Base-by-base conservation (phyloP, 495 filamentous ascomycete genomes). In the Hypoxylon crocopeplum region DNA sequence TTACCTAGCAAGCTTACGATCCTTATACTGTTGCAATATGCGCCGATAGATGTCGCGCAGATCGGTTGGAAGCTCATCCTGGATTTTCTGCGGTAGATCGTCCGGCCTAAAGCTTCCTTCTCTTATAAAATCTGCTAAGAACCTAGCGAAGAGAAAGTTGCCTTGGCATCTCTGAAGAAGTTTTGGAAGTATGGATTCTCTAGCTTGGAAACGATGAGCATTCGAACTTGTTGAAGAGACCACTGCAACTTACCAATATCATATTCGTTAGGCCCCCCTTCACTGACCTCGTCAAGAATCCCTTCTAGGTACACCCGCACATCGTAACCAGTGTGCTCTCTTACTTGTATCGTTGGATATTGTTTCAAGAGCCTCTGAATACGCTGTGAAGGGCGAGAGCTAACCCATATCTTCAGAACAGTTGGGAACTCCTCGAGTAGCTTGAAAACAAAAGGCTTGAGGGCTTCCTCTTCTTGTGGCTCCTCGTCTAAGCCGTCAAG, bases 71-170 rank as follows among this genome's bases (percentile, higher is more conserved):
- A 41, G 38, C 11, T 41, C 20, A 3, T 41, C 20, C 10, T 5
- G 7, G 7, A 41, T 41, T n/a, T 5, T 41, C 20, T 41, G 38
- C 1, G 19, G 19, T 24, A 41, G 20, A 17, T 41, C 38, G 1
- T 11, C 22, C 8, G 17, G 38, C 11, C 38, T 41, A 10, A 22
- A 41, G 19, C 38, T 24, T 24, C 12, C 38, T 22, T 41, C 38
- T n/a, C 11, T 22, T n/a, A 41, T 21, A 10, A 22, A 5, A 12
- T 24, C 38, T 3, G 38, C 19, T 24, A 41, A 13, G 20, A 41
- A 41, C 20, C 11, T 41, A 11, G 38, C 38, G 20, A 41, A 41
- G 8, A 41, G 38, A 41, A 41, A 41, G 19, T 41, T 41, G 38
- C 38, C 38, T 22, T 41, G 17, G 19, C 38, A 41, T 24, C 38